Base-by-base conservation (phyloP, 495 filamentous ascomycete species). In the Immersiella caudata region DNA sequence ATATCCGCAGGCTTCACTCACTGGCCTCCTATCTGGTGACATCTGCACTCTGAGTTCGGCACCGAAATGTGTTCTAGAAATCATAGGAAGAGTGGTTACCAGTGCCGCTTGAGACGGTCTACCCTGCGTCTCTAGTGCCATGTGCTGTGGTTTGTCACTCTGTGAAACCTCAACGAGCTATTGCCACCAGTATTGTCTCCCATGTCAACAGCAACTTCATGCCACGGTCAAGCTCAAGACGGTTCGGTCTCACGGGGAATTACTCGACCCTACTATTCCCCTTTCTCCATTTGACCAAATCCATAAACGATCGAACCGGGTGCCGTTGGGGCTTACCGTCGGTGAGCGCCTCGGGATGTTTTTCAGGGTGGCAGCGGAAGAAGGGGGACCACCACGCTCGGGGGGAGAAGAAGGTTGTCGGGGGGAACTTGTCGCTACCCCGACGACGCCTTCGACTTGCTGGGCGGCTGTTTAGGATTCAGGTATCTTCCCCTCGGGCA, bases 21-120 rank as follows among this genome's bases (percentile, higher is more conserved):
- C 5, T 46, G 9, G 40, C 40, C 16, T 18, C 40, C 40, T 12
- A 55, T 33, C 29, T 33, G 29, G 3, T 33, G 20, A n/a, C n/a
- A n/a, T n/a, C 52, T 22, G 52, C 52, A 7, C 21, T 55, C 52
- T 55, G 52, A 22, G 11, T 55, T 55, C 52, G 52, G 52, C 52
- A 55, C 52, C 52, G 52, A 55, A 12, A 26, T 55, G 14, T 26
- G 40, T 55, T 55, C 52, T 55, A 55, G 52, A 55, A 55, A 26
- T 26, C 24, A n/a, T 12, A 46, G 5, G 40, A 12, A 46, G 11
- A 46, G 16, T 12, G 5, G 16, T 12, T 46, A n/a, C n/a, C n/a
- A n/a, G n/a, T 18, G 5, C 14, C 11, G 40, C 4, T 2, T 46
- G 11, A 46, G 40, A 46, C 40, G 11, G 16, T 12, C 6, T 18